A percentile compares a stretch with the other conserved stretches of the same genome.
phyloP scores from a whole-genome alignment of 1,284 basidiomycete species.

The Ustilago crameri region DNA sequence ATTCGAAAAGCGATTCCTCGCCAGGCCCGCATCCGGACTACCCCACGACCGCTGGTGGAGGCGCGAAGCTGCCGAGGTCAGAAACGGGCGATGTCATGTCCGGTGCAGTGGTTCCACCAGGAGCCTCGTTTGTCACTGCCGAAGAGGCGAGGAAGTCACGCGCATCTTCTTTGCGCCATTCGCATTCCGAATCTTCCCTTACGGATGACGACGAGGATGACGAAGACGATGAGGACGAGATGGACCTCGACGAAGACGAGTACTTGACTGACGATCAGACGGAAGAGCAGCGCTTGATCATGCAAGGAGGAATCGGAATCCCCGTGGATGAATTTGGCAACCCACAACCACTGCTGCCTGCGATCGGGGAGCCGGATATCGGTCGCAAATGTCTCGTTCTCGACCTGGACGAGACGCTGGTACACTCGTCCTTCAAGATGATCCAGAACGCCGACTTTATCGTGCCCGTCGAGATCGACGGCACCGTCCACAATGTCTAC shows the following conservation, averaged over 20 bases:
- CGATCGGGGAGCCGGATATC: constrained; percentile 77
- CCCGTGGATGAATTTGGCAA: constrained; percentile 85
- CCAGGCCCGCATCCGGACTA: constrained; percentile 18
- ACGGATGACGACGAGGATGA: constrained; percentile 25
- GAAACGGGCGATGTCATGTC: constrained; percentile 78
- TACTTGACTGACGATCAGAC: constrained; percentile 73
- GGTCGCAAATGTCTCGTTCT: constrained; percentile 90
- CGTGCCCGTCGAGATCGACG: constrained; percentile 98
- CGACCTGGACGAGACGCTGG: constrained; percentile 93
- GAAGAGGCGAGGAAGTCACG: constrained; percentile 23
- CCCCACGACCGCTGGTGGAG: constrained; percentile 53
- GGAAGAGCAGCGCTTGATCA: constrained; percentile 82
- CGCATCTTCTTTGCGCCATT: neutral
- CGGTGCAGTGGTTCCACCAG: constrained; percentile 78
- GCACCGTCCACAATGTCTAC: constrained; percentile 97
- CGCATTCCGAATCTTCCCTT: neutral
- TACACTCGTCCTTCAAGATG: constrained; percentile 75
- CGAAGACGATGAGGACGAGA: constrained; percentile 66
- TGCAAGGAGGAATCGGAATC: constrained; percentile 83
- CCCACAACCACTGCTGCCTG: constrained; percentile 83
- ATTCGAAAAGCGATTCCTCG: constrained; percentile 18
- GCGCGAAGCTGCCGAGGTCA: constrained; percentile 66
- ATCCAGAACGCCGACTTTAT: constrained; percentile 83
- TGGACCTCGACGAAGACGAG: constrained; percentile 70
- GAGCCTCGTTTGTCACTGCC: constrained; percentile 73